Base-by-base conservation (phyloP, 2,329 filamentous ascomycete species). In the Venturia aucupariae region DNA sequence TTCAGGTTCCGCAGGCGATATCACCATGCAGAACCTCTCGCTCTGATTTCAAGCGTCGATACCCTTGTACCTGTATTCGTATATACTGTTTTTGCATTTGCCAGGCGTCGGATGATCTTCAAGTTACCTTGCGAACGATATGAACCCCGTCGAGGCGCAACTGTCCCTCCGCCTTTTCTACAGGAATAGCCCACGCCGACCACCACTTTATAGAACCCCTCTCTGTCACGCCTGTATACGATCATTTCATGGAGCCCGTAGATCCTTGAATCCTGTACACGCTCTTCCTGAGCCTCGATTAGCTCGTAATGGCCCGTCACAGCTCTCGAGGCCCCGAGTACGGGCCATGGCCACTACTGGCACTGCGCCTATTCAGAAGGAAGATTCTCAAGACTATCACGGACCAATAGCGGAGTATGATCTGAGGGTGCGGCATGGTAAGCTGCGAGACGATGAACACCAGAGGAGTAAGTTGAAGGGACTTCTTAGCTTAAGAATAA, bases 371-470 rank as follows among this genome's bases (percentile, higher is more conserved):
- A 42, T n/a, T 10, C 22, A 48, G 30, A 46, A 3, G 7, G 54
- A 64, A 64, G 32, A 64, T n/a, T 30, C 27, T 57, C 51, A 32
- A n/a, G 30, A 57, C 19, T 19, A 60, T 17, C 64, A 62, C 30
- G 92, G 92, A 0, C 94, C 94, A 2, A 82, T 97, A 71, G 83
- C 86, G 68, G 93, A 97, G 75, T 99, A 99, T 75, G 89, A 97
- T 74, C 81, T 83, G 66, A 85, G 93, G 59, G 92, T 99, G 10
- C 80, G 86, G 59, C 78, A 81, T 54, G 90, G 92, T 13, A 80
- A 84, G 60, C 75, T 99, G 68, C 84, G 89, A 68, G 90, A 97
- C 74, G 94, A 99, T 74, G 86, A 91, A 68, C 90, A 97, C 76
- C 94, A 99, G 76, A 82, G 94, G 82, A 87, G 90, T 92, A 78